A percentile compares a stretch with the other conserved stretches of the same genome.
These are phyloP conservation scores for Nakaseomyces uthaithaninus DNA, from an alignment of 1,139 yeast species.

Conservation along the genomic window DNA sequence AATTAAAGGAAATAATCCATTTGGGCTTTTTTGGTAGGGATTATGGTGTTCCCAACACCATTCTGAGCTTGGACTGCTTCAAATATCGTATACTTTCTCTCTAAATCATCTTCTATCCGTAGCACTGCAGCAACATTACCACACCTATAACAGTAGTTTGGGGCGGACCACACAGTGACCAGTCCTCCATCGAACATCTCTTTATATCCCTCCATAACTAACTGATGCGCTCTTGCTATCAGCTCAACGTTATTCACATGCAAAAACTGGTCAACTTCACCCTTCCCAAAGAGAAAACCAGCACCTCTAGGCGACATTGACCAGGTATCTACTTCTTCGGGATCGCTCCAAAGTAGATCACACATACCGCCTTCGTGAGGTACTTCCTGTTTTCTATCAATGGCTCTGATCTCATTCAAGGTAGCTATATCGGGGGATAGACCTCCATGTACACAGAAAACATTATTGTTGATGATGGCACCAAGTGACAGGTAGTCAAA, in stretches of 20 bases:
- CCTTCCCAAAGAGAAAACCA: conserved; percentile 86
- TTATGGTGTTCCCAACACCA: conserved; percentile 30
- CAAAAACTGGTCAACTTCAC: conserved; percentile 77
- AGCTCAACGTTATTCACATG: conserved; percentile 73
- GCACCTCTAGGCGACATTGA: conserved; percentile 98
- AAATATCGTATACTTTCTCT: conserved; percentile 71
- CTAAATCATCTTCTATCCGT: conserved; percentile 62
- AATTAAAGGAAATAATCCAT: conserved; percentile 31
- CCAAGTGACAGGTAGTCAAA: conserved; percentile 93
- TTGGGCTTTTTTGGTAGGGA: conserved; percentile 32
- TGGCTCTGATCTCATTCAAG: conserved; percentile 78
- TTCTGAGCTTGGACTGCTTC: conserved; percentile 56
- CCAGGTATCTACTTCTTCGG: conserved; percentile 95
- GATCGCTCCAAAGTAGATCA: conserved; percentile 94
- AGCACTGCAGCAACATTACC: conserved; percentile 92
- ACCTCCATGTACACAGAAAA: conserved; percentile 96
- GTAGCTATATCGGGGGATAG: conserved; percentile 87
- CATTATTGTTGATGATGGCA: conserved; percentile 65
- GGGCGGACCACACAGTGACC: conserved; percentile 92
- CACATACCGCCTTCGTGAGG: conserved; percentile 99
- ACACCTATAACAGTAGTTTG: conserved; percentile 90
- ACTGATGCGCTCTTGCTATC: conserved; percentile 94
- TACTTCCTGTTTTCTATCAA: conserved; percentile 88
- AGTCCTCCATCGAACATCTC: conserved; percentile 81
- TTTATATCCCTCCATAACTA: conserved; percentile 95